Base-by-base conservation (phyloP, 768 basidiomycete species). In the Zangia roseola region DNA sequence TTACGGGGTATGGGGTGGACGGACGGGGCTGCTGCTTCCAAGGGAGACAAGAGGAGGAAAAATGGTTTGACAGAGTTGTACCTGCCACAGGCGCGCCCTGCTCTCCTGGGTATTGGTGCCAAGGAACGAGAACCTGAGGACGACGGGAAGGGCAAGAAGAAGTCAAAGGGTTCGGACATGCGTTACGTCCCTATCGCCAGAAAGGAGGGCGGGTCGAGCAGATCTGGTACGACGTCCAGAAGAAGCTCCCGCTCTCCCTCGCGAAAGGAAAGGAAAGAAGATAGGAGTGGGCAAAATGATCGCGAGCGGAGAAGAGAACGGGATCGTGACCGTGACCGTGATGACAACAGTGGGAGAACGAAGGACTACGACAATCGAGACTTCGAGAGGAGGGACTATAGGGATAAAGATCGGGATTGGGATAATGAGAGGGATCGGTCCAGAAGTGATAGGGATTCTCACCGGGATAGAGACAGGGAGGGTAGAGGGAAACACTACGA, bases 1-100 rank as follows among this genome's bases (percentile, higher is more conserved):
- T 75, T 97, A 5, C 80, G 94, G 38, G 95, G 95, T 0, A 98
- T 98, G 97, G 94, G 94, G 3, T 97, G 93, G 93, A 89, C 89
- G 52, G 84, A 88, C 30, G 88, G 89, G 1, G 79, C 79, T 4
- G 82, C 85, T 5, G 90, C 89, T 3, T 76, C 83, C 20, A 75
- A 80, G 40, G 47, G 37, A 37, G 83, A 79, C 31, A 74, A 79
- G 9, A 77, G 82, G 14, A 77, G 56, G 2, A 68, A 68, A 43
- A 73, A 80, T 51, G 88, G 83, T 2, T 64, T 83, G 14, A 75
- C 81, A 2, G 82, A 92, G 57, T 86, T 94, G 2, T 94, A 91
- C 64, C 69, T 94, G 0, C 97, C 97, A 0, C 72, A 77, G 46
- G 74, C 88, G 2, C 79, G 97, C 14, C 94, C 95, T 0, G 85